These are phyloP conservation scores for Fusarium sp. DNA, from an alignment of 2,329 filamentous ascomycete genomes.

Conservation along the genomic window DNA sequence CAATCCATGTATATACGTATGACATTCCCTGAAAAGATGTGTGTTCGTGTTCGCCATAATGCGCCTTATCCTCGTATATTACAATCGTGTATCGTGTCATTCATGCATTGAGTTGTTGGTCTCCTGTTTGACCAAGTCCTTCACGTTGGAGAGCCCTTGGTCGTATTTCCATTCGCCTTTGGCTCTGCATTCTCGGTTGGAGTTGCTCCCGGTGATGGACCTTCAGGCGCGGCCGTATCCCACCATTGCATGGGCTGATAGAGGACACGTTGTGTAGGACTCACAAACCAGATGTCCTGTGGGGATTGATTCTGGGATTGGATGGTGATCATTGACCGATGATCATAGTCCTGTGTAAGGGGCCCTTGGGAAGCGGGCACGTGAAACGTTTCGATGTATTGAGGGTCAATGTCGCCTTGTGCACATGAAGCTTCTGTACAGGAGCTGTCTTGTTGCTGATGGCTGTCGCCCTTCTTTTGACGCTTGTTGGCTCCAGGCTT, in stretches of 20 bases:
- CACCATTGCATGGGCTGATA: conserved; percentile 18
- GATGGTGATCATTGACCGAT: conserved; percentile 15
- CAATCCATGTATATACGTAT: background rate
- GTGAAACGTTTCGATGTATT: background rate
- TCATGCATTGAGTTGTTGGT: background rate
- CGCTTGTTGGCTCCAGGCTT: background rate
- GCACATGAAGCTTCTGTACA: background rate
- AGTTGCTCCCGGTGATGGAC: background rate
- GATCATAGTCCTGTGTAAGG: background rate
- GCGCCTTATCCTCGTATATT: background rate
- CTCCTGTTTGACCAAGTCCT: background rate
- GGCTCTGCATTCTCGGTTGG: background rate
- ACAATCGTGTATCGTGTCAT: background rate
- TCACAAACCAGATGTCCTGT: conserved; percentile 35
- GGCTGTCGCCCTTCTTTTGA: background rate
- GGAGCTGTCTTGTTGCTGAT: background rate
- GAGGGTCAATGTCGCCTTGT: background rate
- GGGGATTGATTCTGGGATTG: conserved; percentile 7
- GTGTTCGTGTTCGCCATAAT: background rate
- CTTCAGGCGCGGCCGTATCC: background rate
- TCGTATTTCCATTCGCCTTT: background rate
- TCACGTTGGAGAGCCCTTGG: background rate
- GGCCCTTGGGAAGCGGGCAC: background rate
- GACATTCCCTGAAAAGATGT: background rate
- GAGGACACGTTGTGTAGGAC: conserved; percentile 14